phyloP scores from a whole-genome alignment of 2,329 filamentous ascomycete genomes.

The Phialocephala sp. region DNA sequence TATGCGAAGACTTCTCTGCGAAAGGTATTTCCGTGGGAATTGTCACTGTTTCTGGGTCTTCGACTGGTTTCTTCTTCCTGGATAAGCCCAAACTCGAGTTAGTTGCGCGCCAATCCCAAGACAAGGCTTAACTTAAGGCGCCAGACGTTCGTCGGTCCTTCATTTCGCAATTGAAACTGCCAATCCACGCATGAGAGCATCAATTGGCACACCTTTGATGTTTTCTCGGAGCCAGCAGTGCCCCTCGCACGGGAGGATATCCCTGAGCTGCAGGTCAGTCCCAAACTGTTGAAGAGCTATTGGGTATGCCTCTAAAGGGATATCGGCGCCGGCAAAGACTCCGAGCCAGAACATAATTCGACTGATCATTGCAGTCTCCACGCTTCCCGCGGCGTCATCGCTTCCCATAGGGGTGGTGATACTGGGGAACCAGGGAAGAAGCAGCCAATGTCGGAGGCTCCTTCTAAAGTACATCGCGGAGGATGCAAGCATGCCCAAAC shows the following conservation, averaged over 20 bases:
- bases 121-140: background rate
- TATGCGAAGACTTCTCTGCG: background rate
- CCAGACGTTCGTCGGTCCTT: background rate
- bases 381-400: conserved; percentile 1
- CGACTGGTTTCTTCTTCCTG: background rate
- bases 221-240: background rate
- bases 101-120: background rate
- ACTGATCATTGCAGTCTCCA: background rate
- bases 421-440: background rate
- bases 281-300: background rate
- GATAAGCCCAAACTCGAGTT: background rate
- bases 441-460: conserved; percentile 1
- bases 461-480: background rate
- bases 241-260: background rate
- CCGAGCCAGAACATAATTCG: conserved; percentile 1
- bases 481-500: conserved; percentile 10
- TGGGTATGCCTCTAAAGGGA: background rate
- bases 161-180: background rate
- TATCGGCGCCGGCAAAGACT: conserved; percentile 5
- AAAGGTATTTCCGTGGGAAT: background rate
- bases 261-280: background rate
- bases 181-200: background rate
- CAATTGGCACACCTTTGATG: background rate
- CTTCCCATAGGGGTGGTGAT: background rate
- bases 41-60: background rate